Base-by-base conservation (phyloP, 2,329 filamentous ascomycete species). In the Amesomyces nigricolor region DNA sequence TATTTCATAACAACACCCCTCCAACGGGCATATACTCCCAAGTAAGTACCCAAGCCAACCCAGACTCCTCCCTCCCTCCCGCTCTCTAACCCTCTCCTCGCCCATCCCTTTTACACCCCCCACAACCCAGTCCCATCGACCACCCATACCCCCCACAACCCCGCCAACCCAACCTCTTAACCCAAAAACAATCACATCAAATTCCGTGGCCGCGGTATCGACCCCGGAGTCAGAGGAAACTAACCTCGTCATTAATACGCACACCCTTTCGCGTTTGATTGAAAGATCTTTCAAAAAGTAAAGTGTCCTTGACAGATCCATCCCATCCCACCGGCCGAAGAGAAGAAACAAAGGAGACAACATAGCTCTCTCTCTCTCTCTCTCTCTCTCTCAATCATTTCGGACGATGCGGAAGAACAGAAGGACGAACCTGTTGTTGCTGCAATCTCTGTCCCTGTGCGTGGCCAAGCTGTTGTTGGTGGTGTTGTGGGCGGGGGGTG, bases 371-470 rank as follows among this genome's bases (percentile, higher is more conserved):
- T 11, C 19, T 9, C 19, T 14, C 22, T 11, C 19, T 9, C 19
- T 14, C 43, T 16, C 22, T 16, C 44, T 35, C 9, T 35, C 14
- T 17, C 16, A 43, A n/a, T 56, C 51, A 57, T 47, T 47, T 39
- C 35, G 30, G 38, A 35, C 55, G 55, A 14, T 44, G 55, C 43
- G 51, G 42, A 54, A 57, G 55, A 54, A 51, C 37, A 51, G 47
- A 57, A 51, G 42, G 14, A 57, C 55, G 55, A 57, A 57, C 55
- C 55, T 57, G 55, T 57, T 54, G 47, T 32, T 30, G 17, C 42
- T 47, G 44, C 10, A 46, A 32, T 32, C 37, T n/a, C 39, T 29
- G 30, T 26, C 29, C 6, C 9, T 47, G 45, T 30, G 39, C 46
- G 38, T 32, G 29, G 6, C 7, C 9, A 3, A 30, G 47, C 11